phyloP scores from a whole-genome alignment of 2,329 filamentous ascomycete species.

The Botrytis sinoallii region DNA sequence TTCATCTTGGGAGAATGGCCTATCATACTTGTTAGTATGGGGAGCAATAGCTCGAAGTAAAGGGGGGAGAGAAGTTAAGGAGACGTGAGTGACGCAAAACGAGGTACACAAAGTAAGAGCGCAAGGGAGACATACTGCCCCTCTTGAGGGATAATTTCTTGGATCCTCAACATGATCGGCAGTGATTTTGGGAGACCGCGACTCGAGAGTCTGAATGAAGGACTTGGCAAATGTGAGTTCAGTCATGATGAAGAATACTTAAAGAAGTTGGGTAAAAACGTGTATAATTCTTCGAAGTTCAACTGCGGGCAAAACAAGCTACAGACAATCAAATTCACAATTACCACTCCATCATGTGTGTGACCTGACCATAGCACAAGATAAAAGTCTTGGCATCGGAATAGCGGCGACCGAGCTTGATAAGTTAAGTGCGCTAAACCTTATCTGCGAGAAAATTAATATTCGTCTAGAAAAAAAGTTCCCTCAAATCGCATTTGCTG shows the following conservation, averaged over 20 bases:
- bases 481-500: slow-evolving; percentile 14
- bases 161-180: slow-evolving; percentile 88
- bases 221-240: slow-evolving; percentile 81
- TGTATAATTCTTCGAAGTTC: background rate
- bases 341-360: background rate
- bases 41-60: background rate
- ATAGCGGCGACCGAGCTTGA: slow-evolving; percentile 18
- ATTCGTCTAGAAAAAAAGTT: slow-evolving; percentile 27
- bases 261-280: background rate
- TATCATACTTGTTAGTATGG: slow-evolving; percentile 38
- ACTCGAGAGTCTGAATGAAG: slow-evolving; percentile 78
- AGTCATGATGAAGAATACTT: slow-evolving; percentile 55
- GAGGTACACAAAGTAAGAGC: background rate
- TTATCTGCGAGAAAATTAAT: slow-evolving; percentile 29
- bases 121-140: slow-evolving; percentile 60
- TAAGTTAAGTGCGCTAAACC: slow-evolving; percentile 24
- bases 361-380: background rate
- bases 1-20: slow-evolving; percentile 71
- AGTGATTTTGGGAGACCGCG: slow-evolving; percentile 75
- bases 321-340: slow-evolving; percentile 1
- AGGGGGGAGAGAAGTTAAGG: background rate
- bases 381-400: slow-evolving; percentile 23
- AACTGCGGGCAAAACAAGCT: background rate
- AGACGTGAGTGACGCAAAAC: background rate
- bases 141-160: slow-evolving; percentile 69